Conservation (phyloP, 2,329 filamentous ascomycete species). For the Nannizzia gypsea region DNA sequence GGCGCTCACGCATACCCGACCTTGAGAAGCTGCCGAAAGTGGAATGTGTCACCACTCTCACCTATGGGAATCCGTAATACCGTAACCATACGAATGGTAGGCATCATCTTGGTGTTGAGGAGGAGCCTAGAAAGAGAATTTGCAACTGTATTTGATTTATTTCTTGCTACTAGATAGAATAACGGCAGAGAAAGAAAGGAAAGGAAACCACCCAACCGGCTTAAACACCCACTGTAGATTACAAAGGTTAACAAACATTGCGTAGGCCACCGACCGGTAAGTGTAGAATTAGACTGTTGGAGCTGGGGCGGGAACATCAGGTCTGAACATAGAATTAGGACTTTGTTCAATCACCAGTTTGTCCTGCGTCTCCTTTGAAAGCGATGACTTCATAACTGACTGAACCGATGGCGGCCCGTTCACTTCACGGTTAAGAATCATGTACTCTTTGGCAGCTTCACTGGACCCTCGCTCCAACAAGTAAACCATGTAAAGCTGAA, state of each 20-base stretch:
- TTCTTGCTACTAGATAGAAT: too few species aligned
- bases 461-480: constrained; percentile 72
- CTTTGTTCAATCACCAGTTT: neutral
- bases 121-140: too few species aligned
- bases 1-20: too few species aligned
- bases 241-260: neutral
- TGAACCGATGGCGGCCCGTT: constrained; percentile 51
- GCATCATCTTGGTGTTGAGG: too few species aligned
- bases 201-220: neutral
- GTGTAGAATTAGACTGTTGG: neutral
- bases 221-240: neutral
- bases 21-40: too few species aligned
- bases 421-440: constrained; percentile 70
- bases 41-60: too few species aligned
- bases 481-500: constrained; percentile 68
- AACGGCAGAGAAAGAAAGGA: too few species aligned
- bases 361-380: constrained; percentile 1
- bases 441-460: constrained; percentile 74
- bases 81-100: too few species aligned
- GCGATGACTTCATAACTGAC: constrained; percentile 19
- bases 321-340: neutral
- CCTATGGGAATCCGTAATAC: too few species aligned
- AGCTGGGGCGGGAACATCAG: neutral
- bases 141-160: too few species aligned
- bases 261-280: neutral